Evolutionary conservation across 441 rosid species (phyloP), one percentile per base, ranked within the genome.

Genomic region (Euphorbia corollata): DNA sequence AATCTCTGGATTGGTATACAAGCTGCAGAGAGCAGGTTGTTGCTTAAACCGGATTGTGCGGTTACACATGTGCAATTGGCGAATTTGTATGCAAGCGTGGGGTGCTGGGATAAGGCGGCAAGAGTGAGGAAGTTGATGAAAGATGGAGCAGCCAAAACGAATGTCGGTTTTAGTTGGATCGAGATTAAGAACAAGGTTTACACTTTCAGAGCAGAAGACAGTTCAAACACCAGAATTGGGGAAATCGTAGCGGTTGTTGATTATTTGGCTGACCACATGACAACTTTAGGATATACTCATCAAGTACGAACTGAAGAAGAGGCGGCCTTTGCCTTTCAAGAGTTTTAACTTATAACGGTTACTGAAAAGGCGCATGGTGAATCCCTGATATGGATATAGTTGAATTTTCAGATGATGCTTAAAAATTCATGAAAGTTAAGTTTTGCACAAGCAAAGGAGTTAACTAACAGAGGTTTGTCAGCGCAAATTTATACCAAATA

Each of bases 131-230:
- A 86, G 38, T 39, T 67, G 76, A 92, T 92, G 92, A 88, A 92
- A 78, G 92, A 90, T 64, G 80, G 71, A 72, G 84, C 88, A 34
- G 75, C 88, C 56, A 83, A 57, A 80, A 87, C 88, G 13, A 80
- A 63, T 68, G 84, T 92, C 7, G 97, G 96, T 6, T 79, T 60
- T 50, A 92, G 98, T 76, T 88, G 91, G 96, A 80, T 90, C 34
- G 96, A 92, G 77, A 82, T 88, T 38, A 78, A 81, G 79, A 84
- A 86, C 57, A 64, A 73, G 65, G 83, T 86, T 59, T 73, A 78
- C 68, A 81, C 80, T 73, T 92, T 92, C 64, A 79, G 80, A 80
- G 90, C 87, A 65, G 94, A 87, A 70, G 93, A 90, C 69, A 66
- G 78, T 62, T 78, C 86, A 10, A 82, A 74, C 62, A 36, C 51